A percentile compares a stretch with the other conserved stretches of the same genome.
Conservation (phyloP, 2,329 filamentous ascomycete species). For the Beauveria caledonica region DNA sequence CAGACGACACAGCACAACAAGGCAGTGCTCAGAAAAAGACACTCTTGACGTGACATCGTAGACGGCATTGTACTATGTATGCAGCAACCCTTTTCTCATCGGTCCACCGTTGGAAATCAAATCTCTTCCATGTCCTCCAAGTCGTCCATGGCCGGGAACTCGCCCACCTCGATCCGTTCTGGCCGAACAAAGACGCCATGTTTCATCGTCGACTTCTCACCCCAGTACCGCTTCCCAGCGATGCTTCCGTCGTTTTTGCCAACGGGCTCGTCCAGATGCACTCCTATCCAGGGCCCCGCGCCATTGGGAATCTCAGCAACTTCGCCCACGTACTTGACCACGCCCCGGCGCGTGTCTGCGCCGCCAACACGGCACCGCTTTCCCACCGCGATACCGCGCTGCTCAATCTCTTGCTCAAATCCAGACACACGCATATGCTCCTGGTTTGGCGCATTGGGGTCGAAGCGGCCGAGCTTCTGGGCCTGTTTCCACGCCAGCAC, state of each 20-base stretch:
- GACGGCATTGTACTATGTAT: background rate
- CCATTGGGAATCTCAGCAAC: conserved; percentile 65
- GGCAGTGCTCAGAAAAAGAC: background rate
- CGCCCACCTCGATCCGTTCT: conserved; percentile 68
- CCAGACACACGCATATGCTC: conserved; percentile 65
- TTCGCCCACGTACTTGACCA: conserved; percentile 62
- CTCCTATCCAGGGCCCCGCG: conserved; percentile 61
- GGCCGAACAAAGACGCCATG: conserved; percentile 72
- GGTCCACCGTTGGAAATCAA: conserved; percentile 22
- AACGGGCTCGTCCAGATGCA: conserved; percentile 69
- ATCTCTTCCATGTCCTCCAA: conserved; percentile 73
- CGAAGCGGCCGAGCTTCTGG: conserved; percentile 94
- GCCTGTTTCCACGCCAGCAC: conserved; percentile 92
- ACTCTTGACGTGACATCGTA: background rate
- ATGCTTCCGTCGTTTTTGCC: conserved; percentile 78
- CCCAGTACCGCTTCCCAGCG: conserved; percentile 61
- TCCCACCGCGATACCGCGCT: conserved; percentile 57
- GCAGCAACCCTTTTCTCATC: background rate
- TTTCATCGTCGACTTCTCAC: conserved; percentile 53
- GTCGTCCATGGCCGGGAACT: conserved; percentile 63
- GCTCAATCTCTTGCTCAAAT: conserved; percentile 59
- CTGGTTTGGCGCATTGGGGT: conserved; percentile 69
- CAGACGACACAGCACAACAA: background rate
- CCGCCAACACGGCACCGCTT: conserved; percentile 57
- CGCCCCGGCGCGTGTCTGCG: conserved; percentile 62